Base-by-base conservation (phyloP, 106 monocot species). In the Allium sativum region DNA sequence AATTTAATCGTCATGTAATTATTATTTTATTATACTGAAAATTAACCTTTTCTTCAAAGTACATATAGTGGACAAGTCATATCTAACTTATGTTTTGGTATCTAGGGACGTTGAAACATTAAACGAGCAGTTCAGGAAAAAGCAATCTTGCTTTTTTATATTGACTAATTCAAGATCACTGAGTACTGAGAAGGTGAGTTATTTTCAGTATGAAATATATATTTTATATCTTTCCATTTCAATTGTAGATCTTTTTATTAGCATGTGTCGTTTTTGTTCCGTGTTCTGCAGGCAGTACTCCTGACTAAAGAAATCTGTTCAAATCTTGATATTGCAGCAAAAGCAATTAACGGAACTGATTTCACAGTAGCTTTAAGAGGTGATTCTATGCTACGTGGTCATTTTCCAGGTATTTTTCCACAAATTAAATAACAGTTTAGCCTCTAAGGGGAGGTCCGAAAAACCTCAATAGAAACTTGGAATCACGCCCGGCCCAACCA, bases 361-460 rank as follows among this genome's bases (percentile, higher is more conserved):
- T 96, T 79, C 59, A 90, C 95, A 17, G 77, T 96, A 54, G 90
- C 90, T 58, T 71, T 96, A 48, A 78, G 95, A 81, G 95, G 95
- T 55, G 95, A 96, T 79, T 96, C 95, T 53, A 96, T 90, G n/a
- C 87, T 96, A 12, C 87, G 95, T 67, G 95, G 95, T 43, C 95
- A 96, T 68, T 96, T 96, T 64, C 95, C 90, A 96, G 87, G 95
- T 31, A 3, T 31, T 31, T 31, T 31, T 31, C 5, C 31, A 2
- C 31, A 31, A 31, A 31, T 31, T 31, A 31, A 31, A 3, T 31
- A 31, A 31, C 31, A 3, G 5, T 31, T 50, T 50, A 11, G 11
- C 15, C n/a, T n/a, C n/a, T n/a, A n/a, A n/a, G n/a, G n/a, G n/a
- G n/a, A n/a, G n/a, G n/a, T n/a, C n/a, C n/a, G n/a, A n/a, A n/a